phyloP scores from a whole-genome alignment of 2,329 filamentous ascomycete genomes.

The Fusarium decemcellulare region DNA sequence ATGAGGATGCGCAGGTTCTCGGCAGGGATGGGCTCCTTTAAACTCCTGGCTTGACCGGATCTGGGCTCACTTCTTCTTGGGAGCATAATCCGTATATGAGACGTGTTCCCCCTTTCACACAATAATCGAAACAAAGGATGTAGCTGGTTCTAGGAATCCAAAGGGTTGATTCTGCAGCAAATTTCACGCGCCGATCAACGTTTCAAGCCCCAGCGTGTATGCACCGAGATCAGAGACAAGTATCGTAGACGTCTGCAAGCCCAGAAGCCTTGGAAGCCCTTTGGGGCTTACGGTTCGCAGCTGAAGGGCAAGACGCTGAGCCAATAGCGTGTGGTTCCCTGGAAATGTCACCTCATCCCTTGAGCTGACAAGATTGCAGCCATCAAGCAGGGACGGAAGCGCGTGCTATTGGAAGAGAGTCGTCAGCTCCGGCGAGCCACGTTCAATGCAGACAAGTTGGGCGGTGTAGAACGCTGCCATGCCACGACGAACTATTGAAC shows the following conservation, averaged over 20 bases:
- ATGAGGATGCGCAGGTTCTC: slow-evolving; percentile 13
- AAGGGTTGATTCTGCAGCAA: slow-evolving; percentile 27
- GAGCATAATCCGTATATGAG: slow-evolving; percentile 4
- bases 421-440: not conserved
- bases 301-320: slow-evolving; percentile 21
- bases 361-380: slow-evolving; percentile 12
- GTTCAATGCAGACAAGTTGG: not conserved
- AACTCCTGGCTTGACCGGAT: slow-evolving; percentile 12
- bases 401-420: slow-evolving; percentile 27
- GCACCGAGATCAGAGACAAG: slow-evolving; percentile 3
- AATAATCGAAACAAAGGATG: not conserved
- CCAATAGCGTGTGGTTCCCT: slow-evolving; percentile 30
- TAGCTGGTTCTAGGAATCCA: slow-evolving; percentile 23
- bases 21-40: slow-evolving; percentile 17
- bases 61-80: slow-evolving; percentile 18
- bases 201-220: slow-evolving; percentile 20
- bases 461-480: not conserved
- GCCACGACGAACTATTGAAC: slow-evolving; percentile 18
- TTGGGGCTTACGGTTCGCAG: slow-evolving; percentile 34
- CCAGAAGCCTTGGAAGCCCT: slow-evolving; percentile 22
- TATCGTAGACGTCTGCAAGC: slow-evolving; percentile 17
- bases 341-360: slow-evolving; percentile 25
- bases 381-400: slow-evolving; percentile 25
- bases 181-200: slow-evolving; percentile 21
- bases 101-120: slow-evolving; percentile 20